Evolutionary conservation across 768 basidiomycete species (phyloP), one percentile per base, ranked within the genome.

Genomic region (Termitomyces sp.): DNA sequence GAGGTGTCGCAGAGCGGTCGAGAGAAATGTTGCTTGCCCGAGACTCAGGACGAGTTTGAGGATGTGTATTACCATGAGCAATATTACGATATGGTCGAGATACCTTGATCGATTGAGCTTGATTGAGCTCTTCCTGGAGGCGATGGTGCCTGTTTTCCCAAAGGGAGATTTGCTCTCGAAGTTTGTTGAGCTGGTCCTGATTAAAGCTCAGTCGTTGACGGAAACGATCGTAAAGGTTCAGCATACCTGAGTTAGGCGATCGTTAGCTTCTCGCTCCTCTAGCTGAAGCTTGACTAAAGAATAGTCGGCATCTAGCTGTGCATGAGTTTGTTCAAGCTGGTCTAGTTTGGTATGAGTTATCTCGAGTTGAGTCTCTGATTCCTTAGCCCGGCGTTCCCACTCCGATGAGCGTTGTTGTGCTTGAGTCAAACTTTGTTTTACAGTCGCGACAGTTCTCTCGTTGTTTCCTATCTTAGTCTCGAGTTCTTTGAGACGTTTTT

Each of bases 371-470:
- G 75, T 73, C 69, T 91, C 88, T 44, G 80, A 79, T 60, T 90
- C 87, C 64, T 85, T 85, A 20, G 88, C 83, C 24, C 85, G 85
- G 60, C 81, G 81, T 71, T 94, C 92, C 90, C 88, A 92, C 64
- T 94, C 92, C 3, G 81, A 73, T 3, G 88, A 81, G 26, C 88
- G 88, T 67, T 91, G 88, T 60, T 92, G 87, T 22, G 87, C 85
- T 61, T 88, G 85, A 22, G 79, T 70, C 29, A 92, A 77, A 67
- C 71, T 87, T 67, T 90, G 85, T 44, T 83, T 82, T 3, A 82
- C 77, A 18, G 84, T 71, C 24, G 71, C 72, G 1, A 83, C 76
- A 12, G 83, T 73, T 53, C 83, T 81, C 47, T 93, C 90, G 64
- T 75, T 82, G 63, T 81, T 87, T 28, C 76, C 66, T 3, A 79